Base-by-base conservation (phyloP, 371 early-diverging fungal species). In the Lichtheimia ornata region DNA sequence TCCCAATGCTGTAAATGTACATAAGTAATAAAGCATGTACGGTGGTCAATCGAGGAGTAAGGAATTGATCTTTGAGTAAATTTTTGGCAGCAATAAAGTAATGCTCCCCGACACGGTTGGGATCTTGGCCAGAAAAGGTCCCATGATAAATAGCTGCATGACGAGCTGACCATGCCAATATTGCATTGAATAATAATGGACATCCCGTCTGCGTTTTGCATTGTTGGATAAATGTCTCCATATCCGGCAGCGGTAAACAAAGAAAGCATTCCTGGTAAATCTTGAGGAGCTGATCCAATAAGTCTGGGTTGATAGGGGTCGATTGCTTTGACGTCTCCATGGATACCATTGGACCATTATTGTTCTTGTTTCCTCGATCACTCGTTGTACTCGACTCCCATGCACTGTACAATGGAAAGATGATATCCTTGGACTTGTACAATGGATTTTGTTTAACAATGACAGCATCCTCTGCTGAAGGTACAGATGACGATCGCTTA, bases 1-100 rank as follows among this genome's bases (percentile, higher is more conserved):
- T 77, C 6, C 82, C 82, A 60, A 81, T 76, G 14, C 73, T 70
- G 59, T 81, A 81, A 18, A 78, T 76, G 15, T 81, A 81, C 76
- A 81, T 74, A 12, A 81, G 64, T 28, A 81, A 50, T 11, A 81
- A 56, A 7, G 74, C 76, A 45, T 74, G 73, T 63, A 76, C 74
- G 0, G 79, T 81, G 20, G 70, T 72, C 7, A 76, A 47, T 24
- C 62, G 74, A 9, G 78, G 71, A 9, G 53, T 56, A 50, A 77
- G 57, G 51, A 78, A 77, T 2, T 67, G 59, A 4, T 74, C 74
- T 27, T 69, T 70, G 25, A 78, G 54, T 14, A 76, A 54, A 0
- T 40, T 50, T 25, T 76, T 74, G 22, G 82, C 82, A 15, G 61
- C 66, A 9, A 42, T 42, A 53, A 78, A 81, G 53, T 69, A 81